Evolutionary conservation across 2,329 filamentous ascomycete species (phyloP), one percentile per base, ranked within the genome.

Genomic region (Mycosphaerella arachidis): DNA sequence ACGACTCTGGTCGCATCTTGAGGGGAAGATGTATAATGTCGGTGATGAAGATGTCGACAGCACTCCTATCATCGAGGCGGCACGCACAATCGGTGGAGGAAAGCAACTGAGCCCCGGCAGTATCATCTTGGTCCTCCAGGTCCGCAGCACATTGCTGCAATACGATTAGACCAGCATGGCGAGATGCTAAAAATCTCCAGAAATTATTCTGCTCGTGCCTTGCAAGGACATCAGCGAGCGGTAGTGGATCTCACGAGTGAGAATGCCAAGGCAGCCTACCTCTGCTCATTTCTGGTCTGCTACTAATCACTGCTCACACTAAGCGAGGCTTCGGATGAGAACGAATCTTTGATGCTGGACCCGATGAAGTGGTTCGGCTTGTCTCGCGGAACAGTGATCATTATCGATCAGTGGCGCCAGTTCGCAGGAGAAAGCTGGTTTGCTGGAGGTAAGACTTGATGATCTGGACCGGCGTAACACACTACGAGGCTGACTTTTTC

Each of bases 271-370:
- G 61, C 66, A 0, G 51, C 61, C 16, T 69, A 64, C 48, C 13
- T 66, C 13, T 58, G 59, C 18, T 63, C 66, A 4, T 55, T 67
- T 13, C 50, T 68, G 10, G 63, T 67, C 9, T 62, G 58, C 16
- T 68, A 60, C 57, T 62, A 63, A 40, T 62, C 65, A 4, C 40
- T 68, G 3, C 67, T 67, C 57, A 65, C 58, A 0, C 52, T 69
- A 18, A 63, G 60, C 9, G 66, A 67, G 46, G 53, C 53, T 20
- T 37, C 59, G n/a, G 48, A 56, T 1, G 30, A 48, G 31, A 48
- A 56, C 18, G 60, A 56, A 10, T 55, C 60, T 6, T 50, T 61
- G 13, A 59, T 59, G 31, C 48, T 64, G 7, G 63, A 66, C 56
- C 58, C 66, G 1, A 48, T 65, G 45, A 59, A 63, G 29, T 69